A percentile compares a stretch with the other conserved stretches of the same genome.
Evolutionary conservation across 2,329 filamentous ascomycete species (phyloP).

Genomic region (Mariannaea elegans): DNA sequence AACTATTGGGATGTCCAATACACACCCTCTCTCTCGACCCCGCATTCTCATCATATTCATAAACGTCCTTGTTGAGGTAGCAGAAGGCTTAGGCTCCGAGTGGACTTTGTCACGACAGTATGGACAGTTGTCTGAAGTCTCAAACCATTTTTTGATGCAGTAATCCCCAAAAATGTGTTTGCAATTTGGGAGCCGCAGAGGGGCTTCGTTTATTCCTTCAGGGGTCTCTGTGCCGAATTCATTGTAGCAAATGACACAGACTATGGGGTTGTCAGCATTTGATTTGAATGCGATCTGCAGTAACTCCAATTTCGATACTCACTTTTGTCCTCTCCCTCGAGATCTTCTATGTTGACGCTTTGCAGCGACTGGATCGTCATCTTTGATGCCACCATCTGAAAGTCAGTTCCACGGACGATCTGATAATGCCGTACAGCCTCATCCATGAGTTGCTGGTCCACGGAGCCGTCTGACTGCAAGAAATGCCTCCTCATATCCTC

Average conservation of each 20-base stretch:
- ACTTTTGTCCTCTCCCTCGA: constrained; percentile 60
- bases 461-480: constrained; percentile 20
- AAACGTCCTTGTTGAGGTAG: constrained; percentile 39
- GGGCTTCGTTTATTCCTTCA: constrained; percentile 65
- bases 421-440: constrained; percentile 53
- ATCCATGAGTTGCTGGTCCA: constrained; percentile 41
- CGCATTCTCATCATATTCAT: constrained; percentile 44
- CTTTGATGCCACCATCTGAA: constrained; percentile 58
- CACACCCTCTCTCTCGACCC: constrained; percentile 35
- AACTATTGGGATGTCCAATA: not conserved
- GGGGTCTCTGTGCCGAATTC: constrained; percentile 66
- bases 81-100: constrained; percentile 51
- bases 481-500: constrained; percentile 25
- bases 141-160: constrained; percentile 73
- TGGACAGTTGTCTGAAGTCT: constrained; percentile 69
- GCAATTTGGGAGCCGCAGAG: constrained; percentile 68
- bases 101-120: constrained; percentile 71
- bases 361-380: constrained; percentile 57
- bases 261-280: constrained; percentile 46
- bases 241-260: constrained; percentile 72
- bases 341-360: constrained; percentile 54
- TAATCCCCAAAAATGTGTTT: constrained; percentile 71
- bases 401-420: constrained; percentile 55
- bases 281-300: not conserved
- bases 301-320: constrained; percentile 32